These are phyloP conservation scores for Hyaloscypha finlandica DNA, from an alignment of 495 filamentous ascomycete genomes.

Conservation along the genomic window DNA sequence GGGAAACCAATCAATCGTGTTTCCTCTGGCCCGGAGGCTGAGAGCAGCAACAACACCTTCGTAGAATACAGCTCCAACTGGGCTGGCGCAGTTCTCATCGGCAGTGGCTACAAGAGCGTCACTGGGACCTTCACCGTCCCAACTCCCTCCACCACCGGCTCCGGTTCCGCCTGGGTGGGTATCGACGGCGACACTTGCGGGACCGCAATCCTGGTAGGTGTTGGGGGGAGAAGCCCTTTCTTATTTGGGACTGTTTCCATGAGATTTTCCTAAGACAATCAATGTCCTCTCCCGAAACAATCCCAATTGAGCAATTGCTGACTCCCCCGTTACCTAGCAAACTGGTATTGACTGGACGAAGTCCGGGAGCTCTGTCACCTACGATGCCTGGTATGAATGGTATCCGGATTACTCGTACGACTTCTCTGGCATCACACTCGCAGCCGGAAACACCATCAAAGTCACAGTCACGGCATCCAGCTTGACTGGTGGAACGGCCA, in stretches of 20 bases:
- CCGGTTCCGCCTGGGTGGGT: constrained; percentile 66
- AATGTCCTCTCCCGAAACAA: too few relatives aligned
- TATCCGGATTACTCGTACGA: constrained; percentile 60
- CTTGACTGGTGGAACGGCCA: constrained; percentile 52
- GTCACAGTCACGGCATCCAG: constrained; percentile 55
- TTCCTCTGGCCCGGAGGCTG: not conserved
- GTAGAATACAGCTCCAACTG: constrained; percentile 58
- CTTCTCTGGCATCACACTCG: constrained; percentile 52
- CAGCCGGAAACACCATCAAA: constrained; percentile 41
- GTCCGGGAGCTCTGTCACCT: constrained; percentile 41
- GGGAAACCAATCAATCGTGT: not conserved
- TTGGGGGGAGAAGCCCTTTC: too few relatives aligned
- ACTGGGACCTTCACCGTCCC: constrained; percentile 59
- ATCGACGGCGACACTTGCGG: constrained; percentile 62
- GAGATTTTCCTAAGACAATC: too few relatives aligned
- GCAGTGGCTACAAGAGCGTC: constrained; percentile 47
- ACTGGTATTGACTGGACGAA: constrained; percentile 63
- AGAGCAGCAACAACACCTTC: not conserved
- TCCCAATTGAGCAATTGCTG: too few relatives aligned
- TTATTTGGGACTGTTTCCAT: too few relatives aligned
- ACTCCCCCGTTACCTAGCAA: too few relatives aligned
- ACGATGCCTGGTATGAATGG: constrained; percentile 69
- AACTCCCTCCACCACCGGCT: constrained; percentile 40
- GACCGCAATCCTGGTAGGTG: constrained; percentile 59
- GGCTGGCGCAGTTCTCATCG: constrained; percentile 45